phyloP scores from a whole-genome alignment of 495 filamentous ascomycete genomes.

The Podospora pseudopauciseta region DNA sequence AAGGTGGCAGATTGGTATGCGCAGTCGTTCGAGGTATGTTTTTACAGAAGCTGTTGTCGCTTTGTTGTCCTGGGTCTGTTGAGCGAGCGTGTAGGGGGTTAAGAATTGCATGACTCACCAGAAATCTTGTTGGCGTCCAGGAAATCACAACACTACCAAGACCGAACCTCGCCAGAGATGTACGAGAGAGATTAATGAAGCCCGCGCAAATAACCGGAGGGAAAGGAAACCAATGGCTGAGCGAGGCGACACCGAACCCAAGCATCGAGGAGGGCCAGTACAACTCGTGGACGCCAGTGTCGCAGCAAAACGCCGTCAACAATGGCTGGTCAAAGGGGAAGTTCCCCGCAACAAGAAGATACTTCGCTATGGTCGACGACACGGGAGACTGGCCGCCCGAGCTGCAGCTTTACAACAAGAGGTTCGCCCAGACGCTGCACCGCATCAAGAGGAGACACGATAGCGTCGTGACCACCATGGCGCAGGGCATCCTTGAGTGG shows the following conservation, averaged over 20 bases:
- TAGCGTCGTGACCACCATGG: slow-evolving; percentile 90
- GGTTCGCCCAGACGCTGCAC: slow-evolving; percentile 78
- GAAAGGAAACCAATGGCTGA: slow-evolving; percentile 57
- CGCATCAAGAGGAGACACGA: slow-evolving; percentile 95
- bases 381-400: slow-evolving; percentile 90
- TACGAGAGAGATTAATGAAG: slow-evolving; percentile 72
- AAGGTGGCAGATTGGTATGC: slow-evolving; percentile 98
- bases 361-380: slow-evolving; percentile 90
- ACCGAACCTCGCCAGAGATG: slow-evolving; percentile 70
- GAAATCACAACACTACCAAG: slow-evolving; percentile 84
- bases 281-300: slow-evolving; percentile 60
- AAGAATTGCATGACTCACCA: slow-evolving; percentile 27
- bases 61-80: neutral
- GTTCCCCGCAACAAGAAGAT: slow-evolving; percentile 60
- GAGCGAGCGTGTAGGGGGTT: neutral
- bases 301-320: slow-evolving; percentile 23
- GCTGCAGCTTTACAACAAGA: slow-evolving; percentile 87
- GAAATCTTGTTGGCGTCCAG: slow-evolving; percentile 40
- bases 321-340: slow-evolving; percentile 52
- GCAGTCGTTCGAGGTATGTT: slow-evolving; percentile 91
- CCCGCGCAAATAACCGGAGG: slow-evolving; percentile 58
- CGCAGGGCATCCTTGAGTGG: slow-evolving; percentile 95
- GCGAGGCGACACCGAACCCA: slow-evolving; percentile 82
- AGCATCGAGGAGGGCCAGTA: slow-evolving; percentile 87
- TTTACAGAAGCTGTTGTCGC: slow-evolving; percentile 2